Conservation (phyloP, 768 basidiomycete genomes). For the Amanita muscaria region DNA sequence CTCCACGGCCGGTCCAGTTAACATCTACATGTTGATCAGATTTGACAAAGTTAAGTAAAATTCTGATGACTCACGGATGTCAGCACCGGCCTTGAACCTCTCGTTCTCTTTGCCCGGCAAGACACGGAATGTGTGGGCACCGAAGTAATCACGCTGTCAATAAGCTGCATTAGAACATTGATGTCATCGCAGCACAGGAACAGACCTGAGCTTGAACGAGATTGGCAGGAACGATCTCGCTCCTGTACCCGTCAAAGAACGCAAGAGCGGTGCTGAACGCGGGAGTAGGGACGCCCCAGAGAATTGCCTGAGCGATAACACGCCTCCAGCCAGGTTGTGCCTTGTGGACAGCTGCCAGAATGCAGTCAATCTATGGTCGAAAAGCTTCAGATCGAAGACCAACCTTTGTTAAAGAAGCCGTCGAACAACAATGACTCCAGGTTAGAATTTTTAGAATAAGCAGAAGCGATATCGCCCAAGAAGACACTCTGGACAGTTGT, state of each 20-base stretch:
- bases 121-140: constrained; percentile 96
- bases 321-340: constrained; percentile 99
- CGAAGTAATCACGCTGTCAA: constrained; percentile 90
- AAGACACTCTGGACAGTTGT: constrained; percentile 61
- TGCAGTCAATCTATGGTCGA: constrained; percentile 9
- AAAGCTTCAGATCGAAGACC: constrained; percentile 1
- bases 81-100: constrained; percentile 68
- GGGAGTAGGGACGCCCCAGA: constrained; percentile 97
- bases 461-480: constrained; percentile 85
- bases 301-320: constrained; percentile 88
- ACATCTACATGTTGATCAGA: constrained; percentile 48
- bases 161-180: neutral
- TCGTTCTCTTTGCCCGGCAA: constrained; percentile 86
- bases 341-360: constrained; percentile 64
- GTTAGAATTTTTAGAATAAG: constrained; percentile 76
- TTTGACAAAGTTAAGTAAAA: neutral
- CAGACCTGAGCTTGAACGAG: constrained; percentile 85
- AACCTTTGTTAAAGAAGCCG: constrained; percentile 95
- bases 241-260: constrained; percentile 99
- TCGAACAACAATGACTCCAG: constrained; percentile 93
- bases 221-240: constrained; percentile 90
- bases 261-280: constrained; percentile 97
- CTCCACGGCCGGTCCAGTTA: constrained; percentile 99
- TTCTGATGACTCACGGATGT: constrained; percentile 67
- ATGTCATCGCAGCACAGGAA: constrained; percentile 4